These are phyloP conservation scores for Vigna unguiculata DNA, from an alignment of 306 rosid species.

Conservation along the genomic window DNA sequence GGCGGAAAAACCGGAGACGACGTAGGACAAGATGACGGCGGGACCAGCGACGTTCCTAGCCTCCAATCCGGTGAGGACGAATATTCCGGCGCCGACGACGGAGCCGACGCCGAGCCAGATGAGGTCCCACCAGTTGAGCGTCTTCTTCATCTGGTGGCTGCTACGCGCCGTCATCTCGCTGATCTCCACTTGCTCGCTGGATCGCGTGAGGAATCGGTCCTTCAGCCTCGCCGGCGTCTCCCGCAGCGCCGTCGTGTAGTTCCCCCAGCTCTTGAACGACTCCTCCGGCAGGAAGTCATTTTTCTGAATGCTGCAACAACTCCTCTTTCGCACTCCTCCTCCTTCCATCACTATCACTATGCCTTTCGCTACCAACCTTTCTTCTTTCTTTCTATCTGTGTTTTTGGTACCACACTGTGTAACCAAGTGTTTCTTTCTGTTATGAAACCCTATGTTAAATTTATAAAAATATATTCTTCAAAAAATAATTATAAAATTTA, in stretches of 20 bases:
- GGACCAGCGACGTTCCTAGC: conserved; percentile 58
- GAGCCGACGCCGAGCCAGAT: neutral
- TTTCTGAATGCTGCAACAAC: conserved; percentile 52
- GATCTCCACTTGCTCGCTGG: neutral
- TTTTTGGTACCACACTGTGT: too few relatives aligned
- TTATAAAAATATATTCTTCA: too few relatives aligned
- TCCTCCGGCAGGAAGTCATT: conserved; percentile 75
- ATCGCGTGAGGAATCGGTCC: neutral
- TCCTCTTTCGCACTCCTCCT: conserved; percentile 30
- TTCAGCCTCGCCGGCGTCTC: conserved; percentile 51
- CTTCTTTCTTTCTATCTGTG: too few relatives aligned
- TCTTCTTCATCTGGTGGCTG: conserved; percentile 1
- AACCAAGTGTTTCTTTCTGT: too few relatives aligned
- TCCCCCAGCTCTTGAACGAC: conserved; percentile 65
- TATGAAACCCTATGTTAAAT: too few relatives aligned
- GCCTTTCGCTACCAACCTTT: too few relatives aligned
- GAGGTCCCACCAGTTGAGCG: conserved; percentile 23
- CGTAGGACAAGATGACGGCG: conserved; percentile 71
- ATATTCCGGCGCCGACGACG: conserved; percentile 50
- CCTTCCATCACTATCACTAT: neutral
- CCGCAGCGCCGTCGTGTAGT: conserved; percentile 54
- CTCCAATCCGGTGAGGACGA: conserved; percentile 75
- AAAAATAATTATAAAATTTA: too few relatives aligned
- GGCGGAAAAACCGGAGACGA: conserved; percentile 75
- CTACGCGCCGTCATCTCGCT: neutral